Conservation (phyloP, 192 early-diverging fungal genomes). For the Ramicandelaber brevisporus region DNA sequence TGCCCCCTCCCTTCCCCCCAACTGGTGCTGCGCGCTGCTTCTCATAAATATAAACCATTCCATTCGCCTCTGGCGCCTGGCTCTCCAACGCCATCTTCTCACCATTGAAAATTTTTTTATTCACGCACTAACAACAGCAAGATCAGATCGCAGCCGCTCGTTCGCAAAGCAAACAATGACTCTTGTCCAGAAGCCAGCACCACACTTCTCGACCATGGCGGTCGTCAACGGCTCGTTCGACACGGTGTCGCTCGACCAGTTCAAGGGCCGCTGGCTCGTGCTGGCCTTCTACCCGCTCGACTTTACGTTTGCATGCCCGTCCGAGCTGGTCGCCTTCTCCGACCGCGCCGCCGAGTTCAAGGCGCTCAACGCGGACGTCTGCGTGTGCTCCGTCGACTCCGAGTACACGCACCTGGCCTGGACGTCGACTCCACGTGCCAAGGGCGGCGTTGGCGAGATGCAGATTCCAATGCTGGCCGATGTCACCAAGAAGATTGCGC, state of each 20-base stretch:
- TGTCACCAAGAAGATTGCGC: slow-evolving; percentile 66
- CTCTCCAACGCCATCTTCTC: neutral
- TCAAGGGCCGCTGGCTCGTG: slow-evolving; percentile 46
- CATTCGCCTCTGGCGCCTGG: neutral
- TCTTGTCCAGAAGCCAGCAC: too few relatives aligned
- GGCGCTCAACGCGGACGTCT: slow-evolving; percentile 45
- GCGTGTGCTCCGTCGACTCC: slow-evolving; percentile 45
- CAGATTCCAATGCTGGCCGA: slow-evolving; percentile 75
- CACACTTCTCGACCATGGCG: slow-evolving; percentile 33
- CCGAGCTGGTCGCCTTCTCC: slow-evolving; percentile 78
- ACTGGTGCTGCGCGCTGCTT: too few relatives aligned
- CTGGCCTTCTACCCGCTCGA: slow-evolving; percentile 85
- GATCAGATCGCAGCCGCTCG: too few relatives aligned
- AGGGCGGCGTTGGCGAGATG: slow-evolving; percentile 82
- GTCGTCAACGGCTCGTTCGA: slow-evolving; percentile 43
- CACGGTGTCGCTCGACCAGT: slow-evolving; percentile 30
- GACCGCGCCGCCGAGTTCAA: slow-evolving; percentile 67
- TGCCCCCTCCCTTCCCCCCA: too few relatives aligned
- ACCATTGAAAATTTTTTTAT: too few relatives aligned
- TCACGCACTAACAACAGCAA: too few relatives aligned
- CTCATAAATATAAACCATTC: slow-evolving; percentile 1
- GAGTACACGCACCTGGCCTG: slow-evolving; percentile 74
- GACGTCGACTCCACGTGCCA: slow-evolving; percentile 53
- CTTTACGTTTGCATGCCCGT: slow-evolving; percentile 81
- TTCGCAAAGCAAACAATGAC: too few relatives aligned